Percentiles rank a stretch among this genome's conserved stretches.
phyloP scores from a whole-genome alignment of 176 grass and related monocot species.

The Oryza officinalis region DNA sequence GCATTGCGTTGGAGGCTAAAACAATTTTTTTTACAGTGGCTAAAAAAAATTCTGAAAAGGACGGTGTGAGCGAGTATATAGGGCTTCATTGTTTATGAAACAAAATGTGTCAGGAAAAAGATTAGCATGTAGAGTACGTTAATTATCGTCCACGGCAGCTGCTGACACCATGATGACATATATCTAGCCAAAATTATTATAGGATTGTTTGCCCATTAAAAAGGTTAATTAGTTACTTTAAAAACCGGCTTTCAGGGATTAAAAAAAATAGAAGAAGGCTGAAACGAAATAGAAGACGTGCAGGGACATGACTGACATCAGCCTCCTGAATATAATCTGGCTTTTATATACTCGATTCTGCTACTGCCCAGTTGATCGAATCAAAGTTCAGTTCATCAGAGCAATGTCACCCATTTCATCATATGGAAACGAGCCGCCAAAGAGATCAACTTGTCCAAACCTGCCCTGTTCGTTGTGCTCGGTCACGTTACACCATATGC shows the following conservation, averaged over 20 bases:
- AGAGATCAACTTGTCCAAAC: not conserved
- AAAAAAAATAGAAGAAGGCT: not conserved
- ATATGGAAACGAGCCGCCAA: not conserved
- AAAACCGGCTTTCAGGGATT: not conserved
- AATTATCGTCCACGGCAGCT: not conserved
- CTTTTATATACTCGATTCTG: not conserved
- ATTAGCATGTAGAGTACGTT: no score
- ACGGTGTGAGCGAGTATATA: not conserved
- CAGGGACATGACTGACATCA: not conserved
- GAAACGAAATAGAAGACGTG: not conserved
- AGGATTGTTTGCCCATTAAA: not conserved
- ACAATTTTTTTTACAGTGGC: no score
- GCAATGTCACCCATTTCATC: slow-evolving; percentile 4
- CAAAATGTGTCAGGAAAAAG: not conserved
- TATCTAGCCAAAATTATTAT: not conserved
- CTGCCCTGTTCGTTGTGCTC: slow-evolving; percentile 5
- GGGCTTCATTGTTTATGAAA: not conserved
- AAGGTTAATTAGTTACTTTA: not conserved
- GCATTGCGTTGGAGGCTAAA: no score
- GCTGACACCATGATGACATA: not conserved
- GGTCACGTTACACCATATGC: slow-evolving; percentile 14
- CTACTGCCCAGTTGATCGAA: not conserved
- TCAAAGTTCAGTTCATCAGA: not conserved
- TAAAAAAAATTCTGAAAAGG: not conserved
- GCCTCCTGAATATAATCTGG: not conserved